Conservation (phyloP, 2,329 filamentous ascomycete genomes). For the Xylaria hypoxylon region DNA sequence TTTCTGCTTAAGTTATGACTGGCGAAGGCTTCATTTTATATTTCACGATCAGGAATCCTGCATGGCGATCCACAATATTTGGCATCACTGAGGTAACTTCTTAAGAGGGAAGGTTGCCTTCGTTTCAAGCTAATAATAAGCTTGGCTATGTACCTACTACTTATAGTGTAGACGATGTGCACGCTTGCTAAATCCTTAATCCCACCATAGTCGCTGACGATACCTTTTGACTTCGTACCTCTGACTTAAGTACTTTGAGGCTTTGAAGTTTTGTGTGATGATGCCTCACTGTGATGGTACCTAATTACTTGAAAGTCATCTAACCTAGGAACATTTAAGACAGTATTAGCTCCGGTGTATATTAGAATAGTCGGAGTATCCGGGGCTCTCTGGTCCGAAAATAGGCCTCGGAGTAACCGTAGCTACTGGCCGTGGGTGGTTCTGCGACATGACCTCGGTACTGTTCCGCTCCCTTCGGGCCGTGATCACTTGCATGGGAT, state of each 20-base stretch:
- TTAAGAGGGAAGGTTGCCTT: constrained; percentile 30
- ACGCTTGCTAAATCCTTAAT: constrained; percentile 17
- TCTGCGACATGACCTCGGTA: neutral
- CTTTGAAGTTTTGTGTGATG: neutral
- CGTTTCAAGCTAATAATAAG: constrained; percentile 30
- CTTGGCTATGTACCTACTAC: neutral
- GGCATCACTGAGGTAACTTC: constrained; percentile 26
- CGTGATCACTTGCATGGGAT: neutral
- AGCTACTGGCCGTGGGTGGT: neutral
- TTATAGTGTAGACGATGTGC: neutral
- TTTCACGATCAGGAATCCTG: neutral
- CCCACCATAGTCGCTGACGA: neutral
- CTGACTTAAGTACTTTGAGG: too few species aligned
- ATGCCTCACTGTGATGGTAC: neutral
- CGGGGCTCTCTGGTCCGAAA: neutral
- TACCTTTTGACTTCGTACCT: neutral
- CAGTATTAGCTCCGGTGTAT: neutral
- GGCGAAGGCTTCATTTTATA: constrained; percentile 17
- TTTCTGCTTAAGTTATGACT: neutral
- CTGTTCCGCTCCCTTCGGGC: constrained; percentile 6
- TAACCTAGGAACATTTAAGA: neutral
- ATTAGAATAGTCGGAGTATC: neutral
- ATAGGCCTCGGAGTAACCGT: neutral
- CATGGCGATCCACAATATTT: constrained; percentile 8
- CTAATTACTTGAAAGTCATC: neutral